These are phyloP conservation scores for Ogataea nakhonphanomensis DNA, from an alignment of 805 yeast genomes.

Conservation along the genomic window DNA sequence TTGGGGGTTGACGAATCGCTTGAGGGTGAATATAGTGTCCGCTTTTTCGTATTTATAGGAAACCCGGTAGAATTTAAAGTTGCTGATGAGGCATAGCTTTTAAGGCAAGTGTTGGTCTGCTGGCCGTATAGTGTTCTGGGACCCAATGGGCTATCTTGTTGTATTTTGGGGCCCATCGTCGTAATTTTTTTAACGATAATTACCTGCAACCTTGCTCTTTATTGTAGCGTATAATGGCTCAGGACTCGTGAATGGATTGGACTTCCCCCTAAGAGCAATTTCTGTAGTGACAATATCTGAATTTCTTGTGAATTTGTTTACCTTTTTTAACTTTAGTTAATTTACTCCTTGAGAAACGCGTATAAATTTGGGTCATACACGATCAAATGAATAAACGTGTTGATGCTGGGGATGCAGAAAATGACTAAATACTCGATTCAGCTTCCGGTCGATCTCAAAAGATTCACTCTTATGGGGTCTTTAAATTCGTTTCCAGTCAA, in stretches of 20 bases:
- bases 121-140: slow-evolving; percentile 6
- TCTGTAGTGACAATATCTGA: neutral
- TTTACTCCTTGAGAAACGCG: slow-evolving; percentile 6
- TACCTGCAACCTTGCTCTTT: too few species aligned
- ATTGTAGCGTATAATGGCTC: too few species aligned
- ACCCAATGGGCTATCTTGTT: slow-evolving; percentile 5
- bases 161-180: slow-evolving; percentile 2
- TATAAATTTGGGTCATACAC: slow-evolving; percentile 2
- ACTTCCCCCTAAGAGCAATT: too few species aligned
- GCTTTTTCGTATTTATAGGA: slow-evolving; percentile 28
- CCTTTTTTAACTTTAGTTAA: slow-evolving; percentile 2
- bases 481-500: neutral
- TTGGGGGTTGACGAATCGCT: slow-evolving; percentile 20
- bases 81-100: slow-evolving; percentile 22
- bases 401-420: too few species aligned
- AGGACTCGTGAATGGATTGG: too few species aligned
- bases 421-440: too few species aligned
- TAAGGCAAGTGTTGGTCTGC: slow-evolving; percentile 4
- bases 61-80: slow-evolving; percentile 27
- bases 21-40: slow-evolving; percentile 29
- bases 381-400: neutral
- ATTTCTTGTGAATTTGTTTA: slow-evolving; percentile 1
- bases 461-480: neutral
- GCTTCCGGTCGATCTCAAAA: too few species aligned
- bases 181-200: too few species aligned